Evolutionary conservation across 768 basidiomycete species (phyloP).

Genomic region (Trametes cubensis): DNA sequence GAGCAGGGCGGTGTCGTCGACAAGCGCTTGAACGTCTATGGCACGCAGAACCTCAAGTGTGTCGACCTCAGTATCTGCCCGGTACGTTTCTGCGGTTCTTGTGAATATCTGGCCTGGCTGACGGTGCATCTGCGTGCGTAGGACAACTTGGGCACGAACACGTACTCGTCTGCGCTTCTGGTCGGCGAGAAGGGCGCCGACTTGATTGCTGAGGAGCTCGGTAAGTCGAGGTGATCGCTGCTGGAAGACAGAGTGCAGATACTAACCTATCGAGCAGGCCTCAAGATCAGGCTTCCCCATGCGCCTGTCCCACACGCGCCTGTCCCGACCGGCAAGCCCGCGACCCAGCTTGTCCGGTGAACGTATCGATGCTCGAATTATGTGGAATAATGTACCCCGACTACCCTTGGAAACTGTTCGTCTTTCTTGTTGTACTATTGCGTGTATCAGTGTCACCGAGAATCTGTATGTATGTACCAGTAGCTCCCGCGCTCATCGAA

Average conservation of each 20-base stretch:
- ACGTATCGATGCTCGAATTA: neutral
- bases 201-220: constrained; percentile 64
- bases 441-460: constrained; percentile 1
- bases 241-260: neutral
- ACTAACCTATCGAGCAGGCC: constrained; percentile 40
- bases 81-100: constrained; percentile 38
- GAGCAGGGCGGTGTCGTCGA: constrained; percentile 70
- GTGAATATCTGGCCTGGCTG: constrained; percentile 31
- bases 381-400: too few relatives aligned
- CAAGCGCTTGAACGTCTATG: constrained; percentile 62
- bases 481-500: neutral
- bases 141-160: constrained; percentile 75
- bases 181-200: constrained; percentile 72
- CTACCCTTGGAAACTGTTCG: neutral
- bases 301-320: constrained; percentile 74
- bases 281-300: constrained; percentile 64
- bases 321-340: constrained; percentile 32
- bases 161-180: constrained; percentile 69
- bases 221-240: constrained; percentile 36
- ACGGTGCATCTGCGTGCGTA: constrained; percentile 21
- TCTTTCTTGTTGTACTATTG: constrained; percentile 9
- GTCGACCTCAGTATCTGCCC: constrained; percentile 75
- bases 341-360: constrained; percentile 32
- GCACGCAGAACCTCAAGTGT: constrained; percentile 67
- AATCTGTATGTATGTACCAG: constrained; percentile 11